Evolutionary conservation across 257 asterid species (phyloP).

Genomic region (Solanum habrochaites): DNA sequence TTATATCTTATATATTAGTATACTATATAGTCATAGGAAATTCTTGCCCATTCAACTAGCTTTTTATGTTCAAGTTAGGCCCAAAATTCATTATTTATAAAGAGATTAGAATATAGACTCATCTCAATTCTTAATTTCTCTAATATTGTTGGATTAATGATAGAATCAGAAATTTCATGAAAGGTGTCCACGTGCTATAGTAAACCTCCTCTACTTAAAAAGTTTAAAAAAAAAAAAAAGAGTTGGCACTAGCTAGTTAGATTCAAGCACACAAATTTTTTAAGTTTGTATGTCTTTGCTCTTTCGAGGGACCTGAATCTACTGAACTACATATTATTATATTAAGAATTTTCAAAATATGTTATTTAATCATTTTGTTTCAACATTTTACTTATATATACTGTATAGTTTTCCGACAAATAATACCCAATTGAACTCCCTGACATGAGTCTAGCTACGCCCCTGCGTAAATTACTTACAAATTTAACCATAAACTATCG

Average conservation of each 20-base stretch:
- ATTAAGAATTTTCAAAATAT: accelerated
- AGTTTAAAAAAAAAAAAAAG: too few relatives aligned
- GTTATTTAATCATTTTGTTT: neutral
- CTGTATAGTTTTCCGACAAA: too few relatives aligned
- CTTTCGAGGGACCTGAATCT: accelerated
- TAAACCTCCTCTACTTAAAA: too few relatives aligned
- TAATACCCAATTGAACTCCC: neutral
- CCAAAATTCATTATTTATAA: neutral
- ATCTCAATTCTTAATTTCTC: neutral
- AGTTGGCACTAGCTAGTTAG: neutral
- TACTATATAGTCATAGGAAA: neutral
- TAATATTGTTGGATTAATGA: too few relatives aligned
- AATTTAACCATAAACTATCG: neutral
- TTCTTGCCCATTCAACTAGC: neutral
- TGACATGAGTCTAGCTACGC: neutral
- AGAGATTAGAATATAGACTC: neutral
- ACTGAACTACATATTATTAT: too few relatives aligned
- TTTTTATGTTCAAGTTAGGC: neutral
- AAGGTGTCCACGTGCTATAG: neutral
- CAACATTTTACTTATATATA: too few relatives aligned
- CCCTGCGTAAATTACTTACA: neutral
- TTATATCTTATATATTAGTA: neutral
- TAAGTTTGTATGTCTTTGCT: neutral
- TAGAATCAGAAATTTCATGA: neutral
- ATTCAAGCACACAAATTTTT: neutral